Base-by-base conservation (phyloP, 306 rosid genomes). In the Crataegus laevigata region DNA sequence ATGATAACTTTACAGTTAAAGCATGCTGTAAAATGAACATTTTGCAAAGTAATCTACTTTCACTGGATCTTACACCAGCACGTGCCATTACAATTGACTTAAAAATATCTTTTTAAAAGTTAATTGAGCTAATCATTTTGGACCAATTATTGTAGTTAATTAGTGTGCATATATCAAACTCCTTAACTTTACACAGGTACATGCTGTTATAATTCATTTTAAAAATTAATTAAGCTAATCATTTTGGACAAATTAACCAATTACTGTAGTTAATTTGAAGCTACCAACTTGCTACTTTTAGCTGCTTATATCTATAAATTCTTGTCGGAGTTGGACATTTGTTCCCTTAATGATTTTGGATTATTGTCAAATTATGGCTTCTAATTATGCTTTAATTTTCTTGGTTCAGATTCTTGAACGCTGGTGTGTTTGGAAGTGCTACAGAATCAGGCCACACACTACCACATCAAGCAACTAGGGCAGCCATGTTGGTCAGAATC, bases 401-500 rank as follows among this genome's bases (percentile, higher is more conserved):
- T 10, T 66, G 60, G 30, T 86, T 26, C 81, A 92, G 98, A 80
- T 91, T 94, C 58, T 84, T 94, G 89, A 94, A 94, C 19, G 92
- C 96, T 80, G 98, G 98, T 47, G 88, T 94, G 43, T 91, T 91
- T 69, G 97, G 98, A 68, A 82, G 77, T 24, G 90, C 93, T 5
- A 89, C 87, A 21, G 96, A 91, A 57, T 58, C 96, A 0, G 75
- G 80, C 13, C 93, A 93, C 75, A 91, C 88, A 17, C 45, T 94
- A 75, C 96, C 98, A 4, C 94, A 83, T 79, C 71, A 93, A 0
- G 86, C 98, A 26, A 87, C 96, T 0, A 88, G 98, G 63, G 97
- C 98, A 5, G 98, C 94, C 5, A 90, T 94, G 90, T 72, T 91
- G 1, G 98, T 94, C 11, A 78, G 98, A 55, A 90, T 90, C 74